Evolutionary conservation across 2,329 filamentous ascomycete species (phyloP).

Genomic region (Penicillium psychrosexuale): DNA sequence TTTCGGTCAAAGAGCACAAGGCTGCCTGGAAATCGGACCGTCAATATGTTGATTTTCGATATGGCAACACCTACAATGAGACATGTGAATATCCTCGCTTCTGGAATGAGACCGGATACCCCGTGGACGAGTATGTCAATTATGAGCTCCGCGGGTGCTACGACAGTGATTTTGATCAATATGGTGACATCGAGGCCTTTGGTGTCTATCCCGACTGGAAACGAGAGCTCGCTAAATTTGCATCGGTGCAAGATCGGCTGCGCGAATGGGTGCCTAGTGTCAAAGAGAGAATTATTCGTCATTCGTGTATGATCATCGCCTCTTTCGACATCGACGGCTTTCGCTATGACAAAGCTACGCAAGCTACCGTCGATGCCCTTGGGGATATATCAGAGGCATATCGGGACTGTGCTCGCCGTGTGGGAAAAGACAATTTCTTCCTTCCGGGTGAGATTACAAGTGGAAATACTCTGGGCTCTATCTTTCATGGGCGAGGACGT

Average conservation of each 20-base stretch:
- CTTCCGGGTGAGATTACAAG: conserved; percentile 62
- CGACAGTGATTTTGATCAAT: conserved; percentile 64
- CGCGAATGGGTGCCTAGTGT: conserved; percentile 62
- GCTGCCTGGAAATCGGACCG: conserved; percentile 55
- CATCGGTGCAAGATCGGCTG: conserved; percentile 64
- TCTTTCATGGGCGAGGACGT: conserved; percentile 62
- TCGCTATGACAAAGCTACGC: conserved; percentile 65
- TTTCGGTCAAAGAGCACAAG: conserved; percentile 54
- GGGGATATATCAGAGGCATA: conserved; percentile 57
- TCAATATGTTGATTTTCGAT: conserved; percentile 58
- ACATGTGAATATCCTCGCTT: conserved; percentile 60
- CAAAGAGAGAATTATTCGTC: conserved; percentile 55
- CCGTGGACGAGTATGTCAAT: conserved; percentile 48
- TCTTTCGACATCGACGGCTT: conserved; percentile 66
- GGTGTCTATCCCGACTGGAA: conserved; percentile 63
- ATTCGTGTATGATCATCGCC: conserved; percentile 62
- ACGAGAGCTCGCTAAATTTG: conserved; percentile 64
- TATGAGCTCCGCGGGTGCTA: conserved; percentile 55
- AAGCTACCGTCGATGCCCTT: conserved; percentile 61
- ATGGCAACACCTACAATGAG: conserved; percentile 53
- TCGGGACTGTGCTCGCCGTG: conserved; percentile 54
- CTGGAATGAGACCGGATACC: conserved; percentile 58
- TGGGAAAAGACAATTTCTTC: conserved; percentile 63
- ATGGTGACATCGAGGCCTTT: conserved; percentile 62
- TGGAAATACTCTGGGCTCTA: conserved; percentile 58